A percentile compares a stretch with the other conserved stretches of the same genome.
phyloP scores from a whole-genome alignment of 768 basidiomycete genomes.

The Trametes meyenii region DNA sequence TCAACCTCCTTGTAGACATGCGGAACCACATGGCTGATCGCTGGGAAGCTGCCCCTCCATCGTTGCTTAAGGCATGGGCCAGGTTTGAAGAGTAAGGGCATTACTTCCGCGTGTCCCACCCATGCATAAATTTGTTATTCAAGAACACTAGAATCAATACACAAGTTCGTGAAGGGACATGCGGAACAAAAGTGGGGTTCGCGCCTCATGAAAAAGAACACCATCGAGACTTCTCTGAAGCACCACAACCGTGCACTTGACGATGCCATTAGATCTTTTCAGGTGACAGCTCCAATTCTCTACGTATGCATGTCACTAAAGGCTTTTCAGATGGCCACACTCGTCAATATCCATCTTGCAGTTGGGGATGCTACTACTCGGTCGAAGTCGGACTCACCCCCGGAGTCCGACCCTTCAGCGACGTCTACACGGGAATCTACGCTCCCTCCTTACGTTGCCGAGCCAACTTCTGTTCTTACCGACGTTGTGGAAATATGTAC shows the following conservation, averaged over 20 bases:
- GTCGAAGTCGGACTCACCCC: slow-evolving; percentile 3
- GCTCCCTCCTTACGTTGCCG: neutral
- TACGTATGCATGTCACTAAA: neutral
- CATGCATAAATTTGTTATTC: too few species aligned
- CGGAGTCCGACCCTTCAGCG: neutral
- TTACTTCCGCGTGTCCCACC: too few species aligned
- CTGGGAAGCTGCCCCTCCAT: slow-evolving; percentile 46
- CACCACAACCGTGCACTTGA: slow-evolving; percentile 41
- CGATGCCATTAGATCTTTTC: slow-evolving; percentile 51
- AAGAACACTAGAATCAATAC: slow-evolving; percentile 43
- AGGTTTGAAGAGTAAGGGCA: slow-evolving; percentile 45
- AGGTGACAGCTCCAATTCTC: slow-evolving; percentile 34
- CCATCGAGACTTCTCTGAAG: slow-evolving; percentile 43
- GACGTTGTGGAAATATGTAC: slow-evolving; percentile 5
- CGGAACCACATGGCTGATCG: slow-evolving; percentile 48
- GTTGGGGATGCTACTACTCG: slow-evolving; percentile 28
- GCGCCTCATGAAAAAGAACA: slow-evolving; percentile 43
- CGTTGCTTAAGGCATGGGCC: slow-evolving; percentile 42
- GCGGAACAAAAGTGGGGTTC: slow-evolving; percentile 45
- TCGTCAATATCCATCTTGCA: slow-evolving; percentile 50
- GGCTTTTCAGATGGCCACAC: slow-evolving; percentile 42
- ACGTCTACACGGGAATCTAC: neutral
- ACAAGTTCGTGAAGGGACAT: slow-evolving; percentile 43
- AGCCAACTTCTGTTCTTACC: neutral
- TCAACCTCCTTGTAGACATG: slow-evolving; percentile 46